These are phyloP conservation scores for Scalesia atractyloides DNA, from an alignment of 129 eudicot species.

Conservation along the genomic window DNA sequence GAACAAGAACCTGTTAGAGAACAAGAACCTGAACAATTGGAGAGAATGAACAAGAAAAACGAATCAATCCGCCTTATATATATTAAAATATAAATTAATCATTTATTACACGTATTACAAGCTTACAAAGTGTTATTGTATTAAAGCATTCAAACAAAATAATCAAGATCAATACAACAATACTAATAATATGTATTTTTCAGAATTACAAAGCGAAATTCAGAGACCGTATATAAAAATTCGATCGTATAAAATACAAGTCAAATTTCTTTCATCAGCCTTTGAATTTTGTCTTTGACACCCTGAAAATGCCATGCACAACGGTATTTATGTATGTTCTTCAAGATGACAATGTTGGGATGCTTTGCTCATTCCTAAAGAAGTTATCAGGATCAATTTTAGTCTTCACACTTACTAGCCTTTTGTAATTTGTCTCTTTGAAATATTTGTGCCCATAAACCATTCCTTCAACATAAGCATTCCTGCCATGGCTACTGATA, in stretches of 20 bases:
- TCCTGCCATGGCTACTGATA: background rate
- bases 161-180: background rate
- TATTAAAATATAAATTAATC: background rate
- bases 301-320: background rate
- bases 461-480: background rate
- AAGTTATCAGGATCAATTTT: conserved; percentile 4
- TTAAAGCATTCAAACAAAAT: background rate
- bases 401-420: background rate
- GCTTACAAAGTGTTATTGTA: background rate
- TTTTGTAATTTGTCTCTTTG: conserved; percentile 8
- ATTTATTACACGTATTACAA: background rate
- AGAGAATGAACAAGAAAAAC: no score
- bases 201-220: background rate
- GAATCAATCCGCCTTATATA: no score
- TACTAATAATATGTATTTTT: background rate
- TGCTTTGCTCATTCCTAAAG: background rate
- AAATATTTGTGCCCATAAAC: conserved; percentile 13
- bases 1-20: no score
- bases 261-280: background rate
- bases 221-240: background rate
- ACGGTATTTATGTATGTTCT: no score
- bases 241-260: background rate
- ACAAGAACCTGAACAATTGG: no score
- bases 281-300: background rate
- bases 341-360: background rate